Evolutionary conservation across 371 early-diverging fungal genomes (phyloP), one percentile per base, ranked within the genome.

Genomic region (Nematocida sp.): DNA sequence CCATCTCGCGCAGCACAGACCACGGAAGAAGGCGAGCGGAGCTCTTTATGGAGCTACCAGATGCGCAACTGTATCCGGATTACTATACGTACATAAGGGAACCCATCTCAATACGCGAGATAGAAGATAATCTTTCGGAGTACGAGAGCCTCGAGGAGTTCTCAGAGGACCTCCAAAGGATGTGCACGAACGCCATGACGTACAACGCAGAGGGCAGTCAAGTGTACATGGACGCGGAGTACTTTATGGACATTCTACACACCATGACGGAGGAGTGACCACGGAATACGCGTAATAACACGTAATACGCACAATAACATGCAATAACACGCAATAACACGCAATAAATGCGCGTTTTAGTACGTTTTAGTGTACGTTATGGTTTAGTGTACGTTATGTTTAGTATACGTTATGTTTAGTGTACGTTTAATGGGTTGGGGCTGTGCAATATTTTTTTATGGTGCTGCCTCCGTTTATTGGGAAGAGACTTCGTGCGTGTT

Each of bases 31-130:
- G 32, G 30, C 1, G 69, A 49, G 56, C 38, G 11, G 69, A 57
- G 33, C 60, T 68, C 9, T 68, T 68, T 33, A 20, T 57, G 51
- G 69, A 68, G 51, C 59, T 68, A 25, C 69, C 69, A 33, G 69
- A 68, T 32, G 40, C 56, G 23, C 33, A 59, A 11, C 16, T 63
- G 25, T 77, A 56, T 75, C 92, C 93, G 1, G 92, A 92, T 65
- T 93, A 93, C 80, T 93, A 91, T 82, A 85, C 88, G 57, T 84
- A 90, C 79, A 93, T 93, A 79, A 83, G 85, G 49, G 85, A 85
- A n/a, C 93, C 92, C 3, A 91, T 93, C 47, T 86, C 89, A 30
- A 26, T 81, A 18, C 32, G 49, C 0, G 79, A 77, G 40, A 67
- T 81, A 25, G 40, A 65, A 28, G 77, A 81, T 33, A 81, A 78